A percentile compares a stretch with the other conserved stretches of the same genome.
Conservation (phyloP, 1,284 basidiomycete genomes). For the Cutaneotrichosporon sp. region DNA sequence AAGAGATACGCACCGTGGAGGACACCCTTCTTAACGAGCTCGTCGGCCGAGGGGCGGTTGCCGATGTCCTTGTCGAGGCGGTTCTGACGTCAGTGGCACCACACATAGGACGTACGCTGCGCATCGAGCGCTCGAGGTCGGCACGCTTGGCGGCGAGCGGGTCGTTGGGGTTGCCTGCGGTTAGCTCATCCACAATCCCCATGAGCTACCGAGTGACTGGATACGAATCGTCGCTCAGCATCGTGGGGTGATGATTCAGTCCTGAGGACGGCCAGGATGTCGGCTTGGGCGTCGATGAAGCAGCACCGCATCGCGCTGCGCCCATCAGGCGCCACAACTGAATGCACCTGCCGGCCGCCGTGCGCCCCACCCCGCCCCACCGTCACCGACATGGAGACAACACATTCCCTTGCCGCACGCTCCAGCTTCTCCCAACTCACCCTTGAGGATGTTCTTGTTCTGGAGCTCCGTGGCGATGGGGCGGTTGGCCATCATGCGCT, state of each 20-base stretch:
- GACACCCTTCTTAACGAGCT: slow-evolving; percentile 72
- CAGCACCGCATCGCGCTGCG: not conserved
- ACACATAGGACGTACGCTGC: slow-evolving; percentile 33
- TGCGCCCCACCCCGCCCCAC: not conserved
- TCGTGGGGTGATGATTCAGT: not conserved
- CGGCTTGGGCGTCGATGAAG: not conserved
- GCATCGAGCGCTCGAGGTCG: slow-evolving; percentile 66
- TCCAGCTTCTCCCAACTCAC: slow-evolving; percentile 49
- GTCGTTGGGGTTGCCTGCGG: slow-evolving; percentile 58
- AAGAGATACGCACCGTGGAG: slow-evolving; percentile 58
- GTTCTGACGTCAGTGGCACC: slow-evolving; percentile 57
- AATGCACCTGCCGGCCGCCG: not conserved
- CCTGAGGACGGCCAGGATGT: not conserved
- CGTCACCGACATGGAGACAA: not conserved
- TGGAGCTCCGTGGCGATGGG: slow-evolving; percentile 67
- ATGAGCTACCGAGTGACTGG: not conserved
- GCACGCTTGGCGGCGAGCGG: slow-evolving; percentile 70
- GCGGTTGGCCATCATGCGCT: slow-evolving; percentile 62
- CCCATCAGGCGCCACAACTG: not conserved
- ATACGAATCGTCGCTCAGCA: not conserved
- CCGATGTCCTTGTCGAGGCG: slow-evolving; percentile 68
- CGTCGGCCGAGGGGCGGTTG: slow-evolving; percentile 65
- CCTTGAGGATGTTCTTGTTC: slow-evolving; percentile 74
- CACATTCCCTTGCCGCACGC: not conserved
- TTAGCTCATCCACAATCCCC: slow-evolving; percentile 5